Conservation (phyloP, 2,329 filamentous ascomycete genomes). For the Beauveria asiatica region DNA sequence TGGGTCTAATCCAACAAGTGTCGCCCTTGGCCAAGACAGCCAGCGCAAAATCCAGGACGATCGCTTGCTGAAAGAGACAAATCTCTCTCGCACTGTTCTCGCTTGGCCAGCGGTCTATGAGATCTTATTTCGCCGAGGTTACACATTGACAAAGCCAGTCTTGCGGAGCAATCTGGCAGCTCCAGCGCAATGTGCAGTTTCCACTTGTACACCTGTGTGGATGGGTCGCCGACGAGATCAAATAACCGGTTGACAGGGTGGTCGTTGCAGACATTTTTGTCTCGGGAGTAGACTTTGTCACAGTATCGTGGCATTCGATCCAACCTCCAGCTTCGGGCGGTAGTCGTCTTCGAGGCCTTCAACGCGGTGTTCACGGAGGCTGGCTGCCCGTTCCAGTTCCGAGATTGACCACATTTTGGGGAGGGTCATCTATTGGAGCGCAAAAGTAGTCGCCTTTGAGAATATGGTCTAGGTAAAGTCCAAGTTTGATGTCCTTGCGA, state of each 20-base stretch:
- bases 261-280: constrained; percentile 20
- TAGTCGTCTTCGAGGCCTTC: constrained; percentile 29
- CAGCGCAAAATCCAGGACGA: constrained; percentile 26
- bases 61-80: constrained; percentile 28
- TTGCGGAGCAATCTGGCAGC: constrained; percentile 22
- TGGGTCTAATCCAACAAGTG: constrained; percentile 23
- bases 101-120: constrained; percentile 31
- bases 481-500: constrained; percentile 41
- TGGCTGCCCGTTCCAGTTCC: constrained; percentile 37
- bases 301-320: constrained; percentile 30
- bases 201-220: constrained; percentile 27
- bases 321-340: constrained; percentile 30
- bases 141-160: constrained; percentile 27
- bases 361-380: constrained; percentile 36
- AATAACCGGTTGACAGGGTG: constrained; percentile 28
- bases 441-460: constrained; percentile 33
- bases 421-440: constrained; percentile 34
- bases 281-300: constrained; percentile 23
- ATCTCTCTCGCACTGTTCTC: constrained; percentile 27
- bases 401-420: constrained; percentile 42
- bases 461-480: constrained; percentile 38
- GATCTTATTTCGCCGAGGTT: constrained; percentile 18
- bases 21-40: constrained; percentile 27
- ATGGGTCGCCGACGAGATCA: constrained; percentile 23
- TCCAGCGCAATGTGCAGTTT: constrained; percentile 21